A percentile compares a stretch with the other conserved stretches of the same genome.
Conservation (phyloP, 768 basidiomycete genomes). For the Boletus pseudopeckii region DNA sequence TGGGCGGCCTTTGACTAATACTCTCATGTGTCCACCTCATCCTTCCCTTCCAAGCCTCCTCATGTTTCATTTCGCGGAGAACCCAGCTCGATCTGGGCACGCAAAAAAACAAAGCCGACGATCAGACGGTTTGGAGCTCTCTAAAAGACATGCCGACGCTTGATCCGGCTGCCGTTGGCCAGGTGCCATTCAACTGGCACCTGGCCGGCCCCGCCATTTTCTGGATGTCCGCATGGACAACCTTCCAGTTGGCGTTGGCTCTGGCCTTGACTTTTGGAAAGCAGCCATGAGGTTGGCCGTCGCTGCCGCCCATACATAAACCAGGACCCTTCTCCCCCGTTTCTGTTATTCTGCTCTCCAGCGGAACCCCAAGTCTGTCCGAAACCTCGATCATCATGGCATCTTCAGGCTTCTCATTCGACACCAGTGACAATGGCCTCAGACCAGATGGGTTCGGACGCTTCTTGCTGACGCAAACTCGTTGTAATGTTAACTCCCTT, state of each 20-base stretch:
- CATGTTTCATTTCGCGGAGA: not conserved
- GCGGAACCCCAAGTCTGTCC: not conserved
- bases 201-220: not conserved
- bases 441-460: not conserved
- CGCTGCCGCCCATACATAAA: not conserved
- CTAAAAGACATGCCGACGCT: not conserved
- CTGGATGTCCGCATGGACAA: not conserved
- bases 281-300: not conserved
- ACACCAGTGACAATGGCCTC: not conserved
- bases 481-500: not conserved
- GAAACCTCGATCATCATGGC: not conserved
- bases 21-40: not conserved
- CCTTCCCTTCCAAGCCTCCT: not conserved
- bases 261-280: not conserved
- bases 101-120: not conserved
- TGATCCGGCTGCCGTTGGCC: not conserved
- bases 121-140: not conserved
- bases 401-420: not conserved
- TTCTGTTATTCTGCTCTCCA: rapidly evolving
- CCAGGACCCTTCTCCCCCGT: too few relatives aligned
- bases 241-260: not conserved
- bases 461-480: not conserved
- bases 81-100: not conserved
- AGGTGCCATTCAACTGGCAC: not conserved
- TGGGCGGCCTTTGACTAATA: not conserved